Conservation (phyloP, 176 grass and related monocot species). For the Lolium perenne region DNA sequence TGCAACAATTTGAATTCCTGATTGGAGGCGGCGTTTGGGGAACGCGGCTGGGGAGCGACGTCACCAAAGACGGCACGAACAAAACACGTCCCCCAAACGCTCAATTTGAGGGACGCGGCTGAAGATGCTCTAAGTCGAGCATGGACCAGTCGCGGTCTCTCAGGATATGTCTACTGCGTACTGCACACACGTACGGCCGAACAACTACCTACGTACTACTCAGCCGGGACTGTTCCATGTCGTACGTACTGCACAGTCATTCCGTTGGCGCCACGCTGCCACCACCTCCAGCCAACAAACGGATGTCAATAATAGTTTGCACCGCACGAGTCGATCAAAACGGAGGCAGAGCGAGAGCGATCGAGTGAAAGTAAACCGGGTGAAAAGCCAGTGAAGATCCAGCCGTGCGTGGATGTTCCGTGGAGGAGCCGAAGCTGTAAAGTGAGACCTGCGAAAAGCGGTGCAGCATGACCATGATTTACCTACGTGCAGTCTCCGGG, state of each 20-base stretch:
- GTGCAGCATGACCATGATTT: conserved; percentile 14
- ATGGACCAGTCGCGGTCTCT: too few relatives aligned
- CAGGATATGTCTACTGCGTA: too few relatives aligned
- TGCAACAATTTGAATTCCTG: too few relatives aligned
- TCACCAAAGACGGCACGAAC: too few relatives aligned
- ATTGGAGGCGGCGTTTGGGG: too few relatives aligned
- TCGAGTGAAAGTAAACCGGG: not conserved
- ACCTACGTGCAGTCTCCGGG: not conserved
- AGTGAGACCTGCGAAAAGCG: not conserved
- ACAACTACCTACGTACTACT: too few relatives aligned
- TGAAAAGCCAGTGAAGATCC: not conserved
- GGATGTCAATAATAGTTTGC: not conserved
- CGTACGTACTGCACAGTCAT: not conserved
- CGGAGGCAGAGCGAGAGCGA: not conserved
- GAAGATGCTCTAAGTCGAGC: too few relatives aligned
- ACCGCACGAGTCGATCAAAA: conserved; percentile 4
- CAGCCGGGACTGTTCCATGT: too few relatives aligned
- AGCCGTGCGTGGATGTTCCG: not conserved
- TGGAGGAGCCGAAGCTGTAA: conserved; percentile 29
- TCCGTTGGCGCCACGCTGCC: not conserved
- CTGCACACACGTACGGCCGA: too few relatives aligned
- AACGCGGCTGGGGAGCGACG: too few relatives aligned
- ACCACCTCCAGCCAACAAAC: not conserved
- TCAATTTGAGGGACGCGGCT: too few relatives aligned
- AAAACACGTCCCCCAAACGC: too few relatives aligned